These are phyloP conservation scores for Aeschynomene evenia DNA, from an alignment of 306 rosid genomes.

Conservation along the genomic window DNA sequence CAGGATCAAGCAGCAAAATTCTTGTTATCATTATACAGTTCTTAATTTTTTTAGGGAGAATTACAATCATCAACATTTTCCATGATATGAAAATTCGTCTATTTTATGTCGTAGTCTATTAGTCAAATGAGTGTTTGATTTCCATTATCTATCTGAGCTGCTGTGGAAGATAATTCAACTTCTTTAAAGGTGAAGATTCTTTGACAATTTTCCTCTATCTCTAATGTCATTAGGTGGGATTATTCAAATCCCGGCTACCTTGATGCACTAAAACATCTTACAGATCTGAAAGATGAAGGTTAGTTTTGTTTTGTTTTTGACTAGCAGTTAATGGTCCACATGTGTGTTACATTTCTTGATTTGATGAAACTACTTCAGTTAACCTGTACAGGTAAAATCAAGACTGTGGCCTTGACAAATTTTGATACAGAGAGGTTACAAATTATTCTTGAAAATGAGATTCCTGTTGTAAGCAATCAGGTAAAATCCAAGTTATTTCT, in stretches of 20 bases:
- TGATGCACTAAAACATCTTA: conserved; percentile 90
- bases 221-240: conserved; percentile 77
- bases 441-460: conserved; percentile 83
- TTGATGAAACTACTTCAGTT: conserved; percentile 39
- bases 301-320: conserved; percentile 30
- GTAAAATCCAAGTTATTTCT: conserved; percentile 39
- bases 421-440: conserved; percentile 88
- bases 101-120: conserved; percentile 3
- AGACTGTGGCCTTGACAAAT: conserved; percentile 83
- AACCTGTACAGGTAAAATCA: conserved; percentile 75
- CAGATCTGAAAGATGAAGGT: conserved; percentile 92
- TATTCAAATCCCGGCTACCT: conserved; percentile 85
- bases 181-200: not conserved
- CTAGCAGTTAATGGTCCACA: not conserved
- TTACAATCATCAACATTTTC: conserved; percentile 6
- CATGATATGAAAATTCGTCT: conserved; percentile 23
- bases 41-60: not conserved
- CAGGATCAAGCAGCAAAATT: not conserved
- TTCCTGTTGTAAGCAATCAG: conserved; percentile 97
- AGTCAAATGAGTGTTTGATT: conserved; percentile 6
- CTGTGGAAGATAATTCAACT: conserved; percentile 8
- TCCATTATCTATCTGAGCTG: conserved; percentile 9
- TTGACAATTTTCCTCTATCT: conserved; percentile 29
- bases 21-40: conserved; percentile 13
- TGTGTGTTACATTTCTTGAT: conserved; percentile 28